phyloP scores from a whole-genome alignment of 2,329 filamentous ascomycete species.

The Dactylella cylindrospora region DNA sequence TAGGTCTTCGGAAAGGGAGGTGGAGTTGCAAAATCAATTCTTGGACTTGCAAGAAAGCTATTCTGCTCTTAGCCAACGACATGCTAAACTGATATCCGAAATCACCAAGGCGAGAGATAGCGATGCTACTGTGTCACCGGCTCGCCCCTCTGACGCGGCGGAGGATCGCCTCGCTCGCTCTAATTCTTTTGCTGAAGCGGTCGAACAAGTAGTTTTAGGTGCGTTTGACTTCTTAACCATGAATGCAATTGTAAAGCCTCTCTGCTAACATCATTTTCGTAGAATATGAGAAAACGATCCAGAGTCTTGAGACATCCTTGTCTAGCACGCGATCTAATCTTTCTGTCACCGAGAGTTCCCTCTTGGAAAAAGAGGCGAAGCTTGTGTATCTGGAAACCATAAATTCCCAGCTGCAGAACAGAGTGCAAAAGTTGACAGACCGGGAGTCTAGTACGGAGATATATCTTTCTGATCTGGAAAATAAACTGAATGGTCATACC shows the following conservation, averaged over 20 bases:
- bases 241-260: neutral
- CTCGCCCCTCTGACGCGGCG: conserved; percentile 66
- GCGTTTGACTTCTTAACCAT: neutral
- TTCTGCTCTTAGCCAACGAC: conserved; percentile 81
- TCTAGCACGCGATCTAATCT: conserved; percentile 83
- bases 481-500: conserved; percentile 84
- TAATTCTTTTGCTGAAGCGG: conserved; percentile 91
- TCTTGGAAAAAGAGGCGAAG: conserved; percentile 91
- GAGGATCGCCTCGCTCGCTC: conserved; percentile 89
- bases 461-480: conserved; percentile 88
- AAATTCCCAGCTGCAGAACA: conserved; percentile 81
- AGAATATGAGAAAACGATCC: conserved; percentile 98
- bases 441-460: conserved; percentile 88
- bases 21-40: conserved; percentile 89
- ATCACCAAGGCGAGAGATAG: conserved; percentile 81
- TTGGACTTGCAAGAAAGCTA: conserved; percentile 95
- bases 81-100: conserved; percentile 93
- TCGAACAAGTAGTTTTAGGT: conserved; percentile 83
- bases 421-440: conserved; percentile 89
- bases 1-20: conserved; percentile 78
- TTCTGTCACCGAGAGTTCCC: conserved; percentile 77
- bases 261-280: conserved; percentile 1
- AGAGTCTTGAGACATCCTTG: conserved; percentile 85
- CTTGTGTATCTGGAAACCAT: conserved; percentile 91
- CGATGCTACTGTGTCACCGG: conserved; percentile 63